phyloP scores from a whole-genome alignment of 805 yeast species.

The Kazachstania taianensis region DNA sequence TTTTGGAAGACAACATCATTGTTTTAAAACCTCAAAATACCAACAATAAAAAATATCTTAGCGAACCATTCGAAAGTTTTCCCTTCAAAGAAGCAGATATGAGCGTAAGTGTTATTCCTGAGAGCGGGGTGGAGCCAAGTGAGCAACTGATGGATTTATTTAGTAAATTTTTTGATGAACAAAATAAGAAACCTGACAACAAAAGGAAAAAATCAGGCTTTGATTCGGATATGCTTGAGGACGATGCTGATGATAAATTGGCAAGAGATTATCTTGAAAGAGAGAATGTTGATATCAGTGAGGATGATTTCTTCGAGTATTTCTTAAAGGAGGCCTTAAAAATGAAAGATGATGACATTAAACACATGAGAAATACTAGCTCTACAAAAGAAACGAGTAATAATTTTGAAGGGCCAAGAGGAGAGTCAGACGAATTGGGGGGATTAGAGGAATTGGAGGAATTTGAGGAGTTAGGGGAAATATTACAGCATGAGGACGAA shows the following conservation, averaged over 20 bases:
- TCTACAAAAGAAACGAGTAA: slow-evolving; percentile 5
- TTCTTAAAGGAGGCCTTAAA: slow-evolving; percentile 47
- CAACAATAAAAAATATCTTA: neutral
- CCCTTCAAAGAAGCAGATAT: neutral
- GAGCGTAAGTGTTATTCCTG: neutral
- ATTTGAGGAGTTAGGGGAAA: slow-evolving; percentile 6
- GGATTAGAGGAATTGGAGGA: slow-evolving; percentile 5
- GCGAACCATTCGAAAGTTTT: neutral
- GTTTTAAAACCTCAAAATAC: neutral
- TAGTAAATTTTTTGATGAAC: slow-evolving; percentile 6
- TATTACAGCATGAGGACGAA: slow-evolving; percentile 1
- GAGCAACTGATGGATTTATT: slow-evolving; percentile 9
- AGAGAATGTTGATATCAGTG: slow-evolving; percentile 40
- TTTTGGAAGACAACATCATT: slow-evolving; percentile 3
- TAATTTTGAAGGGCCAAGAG: slow-evolving; percentile 13
- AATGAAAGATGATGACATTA: slow-evolving; percentile 37
- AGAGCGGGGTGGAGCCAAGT: slow-evolving; percentile 6
- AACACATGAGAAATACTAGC: slow-evolving; percentile 21
- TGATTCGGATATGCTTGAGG: slow-evolving; percentile 25
- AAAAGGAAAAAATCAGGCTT: neutral
- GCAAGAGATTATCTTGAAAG: slow-evolving; percentile 24
- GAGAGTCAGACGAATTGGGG: slow-evolving; percentile 8
- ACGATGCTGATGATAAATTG: slow-evolving; percentile 16
- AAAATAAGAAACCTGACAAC: neutral
- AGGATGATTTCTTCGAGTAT: slow-evolving; percentile 62